A percentile compares a stretch with the other conserved stretches of the same genome.
These are phyloP conservation scores for Amanita jacksonii DNA, from an alignment of 768 basidiomycete genomes.

Conservation along the genomic window DNA sequence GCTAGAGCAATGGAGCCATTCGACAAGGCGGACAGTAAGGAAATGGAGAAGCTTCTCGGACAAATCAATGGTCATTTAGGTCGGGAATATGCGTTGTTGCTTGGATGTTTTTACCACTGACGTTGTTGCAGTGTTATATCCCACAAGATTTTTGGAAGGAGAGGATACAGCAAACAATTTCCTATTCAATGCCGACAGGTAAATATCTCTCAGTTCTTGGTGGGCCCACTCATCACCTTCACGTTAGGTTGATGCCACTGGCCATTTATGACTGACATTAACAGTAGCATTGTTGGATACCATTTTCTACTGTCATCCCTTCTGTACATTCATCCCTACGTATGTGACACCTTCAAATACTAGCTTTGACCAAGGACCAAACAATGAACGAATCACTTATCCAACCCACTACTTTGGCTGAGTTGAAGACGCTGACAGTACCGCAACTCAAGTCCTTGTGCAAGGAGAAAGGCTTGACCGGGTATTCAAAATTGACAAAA, in stretches of 20 bases:
- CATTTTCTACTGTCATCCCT: background rate
- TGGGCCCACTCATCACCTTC: constrained; percentile 1
- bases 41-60: constrained; percentile 78
- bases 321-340: too few species aligned
- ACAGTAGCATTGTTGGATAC: background rate
- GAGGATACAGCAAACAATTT: constrained; percentile 91
- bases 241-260: constrained; percentile 52
- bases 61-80: constrained; percentile 84
- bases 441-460: constrained; percentile 58
- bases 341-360: too few species aligned
- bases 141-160: constrained; percentile 84
- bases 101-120: too few species aligned
- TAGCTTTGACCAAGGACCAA: too few species aligned
- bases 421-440: constrained; percentile 43
- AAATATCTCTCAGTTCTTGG: constrained; percentile 12
- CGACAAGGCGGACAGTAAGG: constrained; percentile 73
- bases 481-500: constrained; percentile 63
- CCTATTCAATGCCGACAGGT: constrained; percentile 84
- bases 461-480: constrained; percentile 49
- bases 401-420: constrained; percentile 7
- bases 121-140: constrained; percentile 73
- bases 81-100: too few species aligned
- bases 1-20: constrained; percentile 57
- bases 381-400: constrained; percentile 2
- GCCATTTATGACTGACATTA: constrained; percentile 57